Base-by-base conservation (phyloP, 2,329 filamentous ascomycete genomes). In the Ceratocystis lukuohia region DNA sequence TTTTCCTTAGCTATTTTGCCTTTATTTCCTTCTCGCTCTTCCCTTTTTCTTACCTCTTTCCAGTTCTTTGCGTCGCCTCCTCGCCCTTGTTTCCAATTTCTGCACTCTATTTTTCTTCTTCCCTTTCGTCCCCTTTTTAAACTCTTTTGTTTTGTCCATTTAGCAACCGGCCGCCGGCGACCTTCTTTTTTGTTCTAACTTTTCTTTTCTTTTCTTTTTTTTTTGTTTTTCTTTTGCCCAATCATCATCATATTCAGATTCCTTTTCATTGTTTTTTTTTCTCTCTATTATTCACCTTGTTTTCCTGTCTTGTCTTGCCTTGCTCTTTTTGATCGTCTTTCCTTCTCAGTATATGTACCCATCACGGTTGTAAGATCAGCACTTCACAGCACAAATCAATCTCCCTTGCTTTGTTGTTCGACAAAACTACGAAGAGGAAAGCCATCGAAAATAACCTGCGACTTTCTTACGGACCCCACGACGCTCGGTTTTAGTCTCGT, bases 81-180 rank as follows among this genome's bases (percentile, higher is more conserved):
- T 41, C 37, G 37, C 37, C 33, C 62, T 63, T 37, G 46, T 62
- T 45, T 71, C 72, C 37, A 12, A 41, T 41, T 72, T 71, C 69
- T 70, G 71, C 71, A 71, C 70, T 72, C 69, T 69, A 67, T 70
- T 71, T 70, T 70, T 68, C 70, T 66, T 70, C 69, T 69, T 72
- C 69, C 67, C 71, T 72, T 69, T 46, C 2, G 8, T 46, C 50
- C 25, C 62, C 61, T 64, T 53, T 66, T 61, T 62, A 57, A 41
- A 41, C 37, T 41, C 37, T 57, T 22, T 59, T 61, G 25, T 61
- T 50, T 65, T 67, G 12, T 67, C 12, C 48, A 44, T 56, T 17
- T 57, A 37, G 45, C 17, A 66, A 61, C 53, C 61, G 62, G 61
- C 64, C 67, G 62, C 67, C 63, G 62, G 62, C 67, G 65, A 64